Base-by-base conservation (phyloP, 805 yeast genomes). In the Candida dendrica region DNA sequence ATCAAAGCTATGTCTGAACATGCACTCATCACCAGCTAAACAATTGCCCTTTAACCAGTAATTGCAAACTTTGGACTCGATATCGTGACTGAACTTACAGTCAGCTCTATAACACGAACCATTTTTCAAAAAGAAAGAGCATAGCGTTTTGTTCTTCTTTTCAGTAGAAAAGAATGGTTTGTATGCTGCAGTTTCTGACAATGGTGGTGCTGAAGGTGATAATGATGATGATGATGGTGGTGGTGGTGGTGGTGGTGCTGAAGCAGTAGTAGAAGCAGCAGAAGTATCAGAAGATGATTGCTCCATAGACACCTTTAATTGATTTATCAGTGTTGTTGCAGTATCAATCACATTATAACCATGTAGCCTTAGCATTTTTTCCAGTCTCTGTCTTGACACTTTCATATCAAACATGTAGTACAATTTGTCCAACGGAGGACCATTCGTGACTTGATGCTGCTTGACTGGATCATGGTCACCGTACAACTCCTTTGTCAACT, bases 11-110 rank as follows among this genome's bases (percentile, higher is more conserved):
- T 72, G 77, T 37, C 64, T 51, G 46, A 70, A 72, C 31, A 52
- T 49, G 48, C 77, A 72, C 2, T 44, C 42, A 9, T 60, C 64
- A 9, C 74, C 75, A 6, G 71, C 69, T 6, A 65, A 39, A 46
- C 77, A 72, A 10, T 56, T 53, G 2, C 72, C 71, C 31, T 63
- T 65, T 6, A 72, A 52, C 77, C 77, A 72, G 49, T 65, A 72
- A 24, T 72, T 57, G 43, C 77, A 72, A 8, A 67, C 61, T 19
- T 69, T 53, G n/a, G 59, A 49, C 2, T 66, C 55, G 26, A 70
- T 38, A 43, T 72, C 75, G 49, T 72, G 77, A 40, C 70, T 59
- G 42, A 69, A 72, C 44, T 61, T 61, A 53, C 77, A 72, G 44
- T 71, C 75, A 4, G 64, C 48, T 13, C 75, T 61, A 11, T 67